phyloP scores from a whole-genome alignment of 192 early-diverging fungal species.

The Chytriomyces hyalinus region DNA sequence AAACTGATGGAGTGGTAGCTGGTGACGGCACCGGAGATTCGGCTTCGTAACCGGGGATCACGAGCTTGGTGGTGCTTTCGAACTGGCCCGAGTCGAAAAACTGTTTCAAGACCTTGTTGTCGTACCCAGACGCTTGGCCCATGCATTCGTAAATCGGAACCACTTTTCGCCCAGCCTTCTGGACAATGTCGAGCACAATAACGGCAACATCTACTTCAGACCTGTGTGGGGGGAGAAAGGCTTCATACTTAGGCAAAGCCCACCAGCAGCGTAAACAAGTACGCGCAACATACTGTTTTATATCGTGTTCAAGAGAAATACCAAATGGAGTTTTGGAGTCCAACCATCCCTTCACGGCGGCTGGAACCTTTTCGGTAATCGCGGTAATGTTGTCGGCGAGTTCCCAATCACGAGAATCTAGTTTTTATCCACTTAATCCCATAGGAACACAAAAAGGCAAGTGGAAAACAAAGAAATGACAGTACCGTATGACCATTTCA shows the following conservation, averaged over 20 bases:
- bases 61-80: background rate
- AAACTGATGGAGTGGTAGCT: no score
- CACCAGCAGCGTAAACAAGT: background rate
- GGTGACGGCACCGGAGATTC: no score
- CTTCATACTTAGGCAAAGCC: background rate
- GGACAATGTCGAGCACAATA: background rate
- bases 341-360: background rate
- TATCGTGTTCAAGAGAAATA: slow-evolving; percentile 7
- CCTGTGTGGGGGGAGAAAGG: background rate
- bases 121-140: background rate
- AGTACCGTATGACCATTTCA: background rate
- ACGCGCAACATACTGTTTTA: background rate
- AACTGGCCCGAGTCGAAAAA: slow-evolving; percentile 21
- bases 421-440: background rate
- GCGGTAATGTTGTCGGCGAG: background rate
- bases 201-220: background rate
- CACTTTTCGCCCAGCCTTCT: background rate
- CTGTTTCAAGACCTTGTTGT: background rate
- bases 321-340: background rate
- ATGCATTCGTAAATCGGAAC: slow-evolving; percentile 4
- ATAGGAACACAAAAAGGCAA: no score
- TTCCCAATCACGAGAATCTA: slow-evolving; percentile 20
- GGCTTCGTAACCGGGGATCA: no score
- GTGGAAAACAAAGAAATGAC: no score
- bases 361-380: background rate